A percentile compares a stretch with the other conserved stretches of the same genome.
These are phyloP conservation scores for Tardiomyces blankii DNA, from an alignment of 1,139 yeast species.

Conservation along the genomic window DNA sequence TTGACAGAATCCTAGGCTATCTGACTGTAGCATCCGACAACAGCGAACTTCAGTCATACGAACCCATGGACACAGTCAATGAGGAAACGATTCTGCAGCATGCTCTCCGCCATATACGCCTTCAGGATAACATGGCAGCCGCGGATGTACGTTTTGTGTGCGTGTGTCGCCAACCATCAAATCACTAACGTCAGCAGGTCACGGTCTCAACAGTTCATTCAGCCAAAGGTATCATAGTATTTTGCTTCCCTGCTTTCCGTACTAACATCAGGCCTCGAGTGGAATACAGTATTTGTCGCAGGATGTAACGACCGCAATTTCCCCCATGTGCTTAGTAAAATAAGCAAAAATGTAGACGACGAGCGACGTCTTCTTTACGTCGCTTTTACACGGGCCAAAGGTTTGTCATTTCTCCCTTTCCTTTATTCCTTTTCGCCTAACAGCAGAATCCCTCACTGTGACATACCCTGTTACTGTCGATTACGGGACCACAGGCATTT, in stretches of 20 bases:
- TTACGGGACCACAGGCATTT: neutral
- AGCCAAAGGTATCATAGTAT: conserved; percentile 46
- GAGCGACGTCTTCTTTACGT: conserved; percentile 77
- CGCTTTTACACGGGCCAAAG: conserved; percentile 60
- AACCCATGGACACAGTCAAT: no score
- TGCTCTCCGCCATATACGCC: neutral
- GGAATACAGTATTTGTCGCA: conserved; percentile 78
- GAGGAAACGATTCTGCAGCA: no score
- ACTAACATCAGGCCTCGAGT: conserved; percentile 36
- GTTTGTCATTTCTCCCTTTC: neutral
- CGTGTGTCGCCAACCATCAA: neutral
- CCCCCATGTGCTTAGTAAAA: conserved; percentile 26
- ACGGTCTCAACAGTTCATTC: conserved; percentile 70
- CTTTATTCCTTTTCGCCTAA: neutral
- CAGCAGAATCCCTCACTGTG: neutral
- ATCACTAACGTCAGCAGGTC: conserved; percentile 15
- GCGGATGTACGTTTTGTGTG: neutral
- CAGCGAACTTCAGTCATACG: no score
- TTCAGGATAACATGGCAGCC: neutral
- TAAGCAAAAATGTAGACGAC: conserved; percentile 33
- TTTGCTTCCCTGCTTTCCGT: no score
- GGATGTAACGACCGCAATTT: conserved; percentile 50
- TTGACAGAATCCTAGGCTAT: neutral
- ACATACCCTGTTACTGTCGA: neutral
- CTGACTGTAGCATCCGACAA: no score